Conservation (phyloP, 164 flowering plant genomes). For the Platanus orientalis region DNA sequence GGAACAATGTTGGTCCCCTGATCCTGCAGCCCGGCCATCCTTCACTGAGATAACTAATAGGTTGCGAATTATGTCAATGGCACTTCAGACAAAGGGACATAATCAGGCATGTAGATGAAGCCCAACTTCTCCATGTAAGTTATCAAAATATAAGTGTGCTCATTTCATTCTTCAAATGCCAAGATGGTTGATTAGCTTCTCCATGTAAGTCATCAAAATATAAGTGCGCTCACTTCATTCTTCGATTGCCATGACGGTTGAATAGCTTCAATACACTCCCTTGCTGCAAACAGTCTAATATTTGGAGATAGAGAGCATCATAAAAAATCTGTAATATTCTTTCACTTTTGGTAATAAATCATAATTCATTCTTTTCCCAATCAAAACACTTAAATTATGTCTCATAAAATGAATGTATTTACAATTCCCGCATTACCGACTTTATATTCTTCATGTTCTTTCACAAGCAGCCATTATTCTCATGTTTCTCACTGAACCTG, state of each 20-base stretch:
- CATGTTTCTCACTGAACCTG: no score
- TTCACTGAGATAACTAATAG: slow-evolving; percentile 67
- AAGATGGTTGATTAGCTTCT: background rate
- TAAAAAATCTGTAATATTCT: slow-evolving; percentile 4
- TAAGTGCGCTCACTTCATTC: background rate
- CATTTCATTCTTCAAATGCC: background rate
- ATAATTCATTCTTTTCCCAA: slow-evolving; percentile 3
- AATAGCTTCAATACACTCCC: background rate
- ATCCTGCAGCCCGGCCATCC: slow-evolving; percentile 65
- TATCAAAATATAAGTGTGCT: background rate
- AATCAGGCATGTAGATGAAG: slow-evolving; percentile 16
- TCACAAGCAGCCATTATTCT: no score
- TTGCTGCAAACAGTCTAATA: background rate
- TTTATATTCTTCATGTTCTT: no score
- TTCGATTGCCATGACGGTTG: background rate
- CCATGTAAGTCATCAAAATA: slow-evolving; percentile 7
- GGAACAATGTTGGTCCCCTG: slow-evolving; percentile 86
- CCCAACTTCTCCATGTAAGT: slow-evolving; percentile 6
- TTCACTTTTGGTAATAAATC: slow-evolving; percentile 4
- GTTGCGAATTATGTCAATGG: slow-evolving; percentile 51
- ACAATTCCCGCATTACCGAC: no score
- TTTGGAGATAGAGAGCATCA: background rate
- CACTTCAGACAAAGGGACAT: slow-evolving; percentile 33
- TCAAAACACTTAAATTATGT: background rate
- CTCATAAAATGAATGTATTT: background rate